Conservation (phyloP, 306 rosid genomes). For the Malus asiatica region DNA sequence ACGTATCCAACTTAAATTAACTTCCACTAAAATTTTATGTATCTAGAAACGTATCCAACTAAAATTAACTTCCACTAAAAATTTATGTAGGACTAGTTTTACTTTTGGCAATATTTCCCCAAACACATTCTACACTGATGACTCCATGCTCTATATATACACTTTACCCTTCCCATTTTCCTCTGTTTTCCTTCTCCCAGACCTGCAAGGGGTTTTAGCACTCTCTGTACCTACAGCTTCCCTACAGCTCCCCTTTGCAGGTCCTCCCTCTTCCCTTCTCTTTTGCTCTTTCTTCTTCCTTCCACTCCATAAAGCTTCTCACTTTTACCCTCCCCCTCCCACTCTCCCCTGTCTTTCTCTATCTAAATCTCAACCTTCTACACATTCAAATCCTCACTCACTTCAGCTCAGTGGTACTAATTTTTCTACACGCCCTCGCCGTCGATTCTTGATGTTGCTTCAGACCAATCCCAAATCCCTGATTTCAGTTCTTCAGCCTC, state of each 20-base stretch:
- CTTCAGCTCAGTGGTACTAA: background rate
- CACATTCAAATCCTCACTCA: background rate
- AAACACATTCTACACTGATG: background rate
- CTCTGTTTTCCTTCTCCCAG: conserved; percentile 5
- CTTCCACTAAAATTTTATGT: too few relatives aligned
- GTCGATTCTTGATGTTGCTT: background rate
- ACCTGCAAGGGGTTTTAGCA: conserved; percentile 8
- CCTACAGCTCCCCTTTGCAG: background rate
- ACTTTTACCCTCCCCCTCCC: background rate
- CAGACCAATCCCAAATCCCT: background rate
- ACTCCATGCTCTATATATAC: conserved; percentile 30
- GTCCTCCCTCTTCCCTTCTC: background rate
- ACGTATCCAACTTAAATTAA: too few relatives aligned
- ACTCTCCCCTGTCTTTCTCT: too few relatives aligned
- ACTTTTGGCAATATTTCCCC: background rate
- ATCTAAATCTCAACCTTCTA: background rate
- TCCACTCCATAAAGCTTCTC: background rate
- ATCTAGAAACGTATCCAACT: too few relatives aligned
- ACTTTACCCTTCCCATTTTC: background rate
- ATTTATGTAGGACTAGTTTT: too few relatives aligned
- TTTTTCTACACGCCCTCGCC: background rate
- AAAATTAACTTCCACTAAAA: too few relatives aligned
- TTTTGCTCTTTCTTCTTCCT: background rate
- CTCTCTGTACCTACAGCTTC: background rate
- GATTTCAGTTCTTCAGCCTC: background rate